Evolutionary conservation across 768 basidiomycete genomes (phyloP), one percentile per base, ranked within the genome.

Genomic region (Chalciporus chontae): DNA sequence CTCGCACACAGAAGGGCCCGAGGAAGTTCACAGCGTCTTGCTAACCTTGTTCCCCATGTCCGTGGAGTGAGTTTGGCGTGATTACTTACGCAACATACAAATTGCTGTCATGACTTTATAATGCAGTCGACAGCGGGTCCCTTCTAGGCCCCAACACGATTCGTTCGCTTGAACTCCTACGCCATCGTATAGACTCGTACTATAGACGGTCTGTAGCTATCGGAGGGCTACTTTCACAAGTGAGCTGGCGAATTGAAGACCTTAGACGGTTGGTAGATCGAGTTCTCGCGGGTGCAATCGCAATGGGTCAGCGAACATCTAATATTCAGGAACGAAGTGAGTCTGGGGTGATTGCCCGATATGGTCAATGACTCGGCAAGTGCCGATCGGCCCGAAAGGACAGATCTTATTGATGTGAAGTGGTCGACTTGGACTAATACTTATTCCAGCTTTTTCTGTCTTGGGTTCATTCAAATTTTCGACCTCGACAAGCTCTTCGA

Each of bases 371-470:
- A 1, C 13, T 39, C 68, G 66, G 68, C 41, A 43, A 10, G 0
- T 58, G 42, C 66, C 66, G 66, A 42, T 23, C 47, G 66, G 66
- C 63, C 51, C 68, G 66, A 67, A 54, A 18, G 21, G 4, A 9
- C 32, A 38, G 29, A 37, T n/a, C 37, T 31, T 43, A 34, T 36
- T 42, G 32, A 57, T 42, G 24, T 27, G 42, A 41, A 19, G 27
- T 39, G 53, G 54, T 53, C 50, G 47, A 49, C 32, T 55, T 55
- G 53, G 37, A 44, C 37, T 19, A 14, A 43, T 67, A 67, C 65
- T 69, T 69, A 69, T 61, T 67, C 23, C 45, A 40, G 39, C 45
- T 34, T 52, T 47, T 48, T 48, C 47, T 34, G 18, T 47, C 2
- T 26, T 23, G 32, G 44, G 26, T 26, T 43, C 47, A 40, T 46